Conservation (phyloP, 1,284 basidiomycete species). For the Irpex rosettiformis region DNA sequence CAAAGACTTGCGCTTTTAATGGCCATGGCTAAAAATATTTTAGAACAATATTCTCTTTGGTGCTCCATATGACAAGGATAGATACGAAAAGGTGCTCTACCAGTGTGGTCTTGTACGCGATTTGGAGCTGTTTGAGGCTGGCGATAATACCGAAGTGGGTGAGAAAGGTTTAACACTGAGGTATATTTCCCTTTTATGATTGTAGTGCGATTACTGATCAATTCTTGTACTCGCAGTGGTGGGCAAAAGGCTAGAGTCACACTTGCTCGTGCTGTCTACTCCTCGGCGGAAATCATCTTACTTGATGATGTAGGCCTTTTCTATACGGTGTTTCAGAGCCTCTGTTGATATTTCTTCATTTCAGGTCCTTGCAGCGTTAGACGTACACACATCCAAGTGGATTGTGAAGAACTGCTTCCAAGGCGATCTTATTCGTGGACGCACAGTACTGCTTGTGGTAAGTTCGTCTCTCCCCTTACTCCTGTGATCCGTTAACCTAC, state of each 20-base stretch:
- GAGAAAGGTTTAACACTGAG: conserved; percentile 57
- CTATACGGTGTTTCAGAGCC: background rate
- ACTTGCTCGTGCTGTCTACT: conserved; percentile 42
- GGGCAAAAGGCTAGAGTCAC: conserved; percentile 45
- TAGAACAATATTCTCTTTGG: conserved; percentile 40
- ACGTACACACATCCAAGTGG: conserved; percentile 68
- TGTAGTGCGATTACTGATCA: conserved; percentile 16
- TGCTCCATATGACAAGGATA: conserved; percentile 32
- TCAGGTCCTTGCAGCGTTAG: conserved; percentile 47
- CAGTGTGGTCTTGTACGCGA: conserved; percentile 57
- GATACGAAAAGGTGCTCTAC: conserved; percentile 32
- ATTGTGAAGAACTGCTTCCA: conserved; percentile 72
- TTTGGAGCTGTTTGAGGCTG: conserved; percentile 59
- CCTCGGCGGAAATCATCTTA: conserved; percentile 55
- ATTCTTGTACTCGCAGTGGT: conserved; percentile 26
- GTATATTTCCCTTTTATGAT: conserved; percentile 30
- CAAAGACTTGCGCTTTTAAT: no score
- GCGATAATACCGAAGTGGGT: conserved; percentile 66
- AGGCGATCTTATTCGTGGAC: conserved; percentile 63
- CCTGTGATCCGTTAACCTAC: no score
- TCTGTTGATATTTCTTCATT: background rate
- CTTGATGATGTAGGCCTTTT: conserved; percentile 52
- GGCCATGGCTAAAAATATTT: no score
- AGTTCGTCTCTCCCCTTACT: conserved; percentile 22
- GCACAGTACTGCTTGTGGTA: conserved; percentile 74